phyloP scores from a whole-genome alignment of 2,329 filamentous ascomycete genomes.

The Colletotrichum gloeosporioides region DNA sequence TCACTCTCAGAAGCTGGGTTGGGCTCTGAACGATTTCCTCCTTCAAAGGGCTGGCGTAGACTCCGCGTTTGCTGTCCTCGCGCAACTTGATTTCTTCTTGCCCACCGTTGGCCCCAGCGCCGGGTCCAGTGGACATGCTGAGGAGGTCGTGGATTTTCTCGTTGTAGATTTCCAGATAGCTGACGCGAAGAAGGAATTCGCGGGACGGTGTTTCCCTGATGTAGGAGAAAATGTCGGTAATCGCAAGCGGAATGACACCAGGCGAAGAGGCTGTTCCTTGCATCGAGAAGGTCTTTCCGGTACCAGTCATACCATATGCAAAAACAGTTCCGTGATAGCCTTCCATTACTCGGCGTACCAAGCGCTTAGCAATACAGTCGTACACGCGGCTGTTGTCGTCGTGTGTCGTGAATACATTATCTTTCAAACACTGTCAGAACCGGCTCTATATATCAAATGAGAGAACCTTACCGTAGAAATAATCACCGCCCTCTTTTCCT shows the following conservation, averaged over 20 bases:
- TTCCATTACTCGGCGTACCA: conserved; percentile 97
- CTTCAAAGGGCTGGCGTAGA: conserved; percentile 94
- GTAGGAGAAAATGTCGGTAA: conserved; percentile 99
- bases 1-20: conserved; percentile 91
- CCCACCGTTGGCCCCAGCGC: conserved; percentile 55
- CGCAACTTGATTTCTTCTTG: conserved; percentile 97
- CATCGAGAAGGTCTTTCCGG: conserved; percentile 99
- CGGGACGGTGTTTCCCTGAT: conserved; percentile 95
- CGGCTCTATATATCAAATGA: too few species aligned
- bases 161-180: conserved; percentile 99
- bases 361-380: conserved; percentile 88
- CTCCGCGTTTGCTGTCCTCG: conserved; percentile 94
- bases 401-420: conserved; percentile 94
- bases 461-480: conserved; percentile 77
- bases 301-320: conserved; percentile 98
- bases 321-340: conserved; percentile 98
- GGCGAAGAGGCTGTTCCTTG: conserved; percentile 95
- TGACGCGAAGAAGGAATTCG: conserved; percentile 93
- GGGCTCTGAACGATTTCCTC: conserved; percentile 99
- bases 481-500: conserved; percentile 90
- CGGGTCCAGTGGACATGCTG: conserved; percentile 70
- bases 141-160: conserved; percentile 95
- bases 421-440: conserved; percentile 49
- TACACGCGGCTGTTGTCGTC: conserved; percentile 96
- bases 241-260: conserved; percentile 94